Evolutionary conservation across 2,329 filamentous ascomycete species (phyloP).

Genomic region (Sporothrix sp.): DNA sequence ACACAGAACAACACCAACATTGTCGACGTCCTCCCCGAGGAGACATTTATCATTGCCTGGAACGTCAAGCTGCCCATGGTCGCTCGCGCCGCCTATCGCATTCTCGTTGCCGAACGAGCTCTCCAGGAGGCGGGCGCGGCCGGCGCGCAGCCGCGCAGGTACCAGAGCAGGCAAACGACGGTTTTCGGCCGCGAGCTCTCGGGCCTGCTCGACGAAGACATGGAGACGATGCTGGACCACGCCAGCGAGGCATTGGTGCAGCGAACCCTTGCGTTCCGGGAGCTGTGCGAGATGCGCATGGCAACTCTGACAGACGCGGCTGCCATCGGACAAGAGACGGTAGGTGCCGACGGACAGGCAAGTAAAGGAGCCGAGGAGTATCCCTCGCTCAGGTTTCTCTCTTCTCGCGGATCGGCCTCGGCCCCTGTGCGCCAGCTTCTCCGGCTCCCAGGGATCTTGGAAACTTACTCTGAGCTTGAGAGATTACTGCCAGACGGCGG

Average conservation of each 20-base stretch:
- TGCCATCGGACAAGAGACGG: no score
- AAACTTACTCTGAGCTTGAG: no score
- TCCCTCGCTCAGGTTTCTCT: no score
- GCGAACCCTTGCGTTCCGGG: slow-evolving; percentile 26
- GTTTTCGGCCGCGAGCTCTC: slow-evolving; percentile 36
- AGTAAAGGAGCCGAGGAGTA: no score
- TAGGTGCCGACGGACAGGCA: no score
- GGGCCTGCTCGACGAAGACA: slow-evolving; percentile 46
- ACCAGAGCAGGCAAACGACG: not conserved
- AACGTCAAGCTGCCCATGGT: slow-evolving; percentile 34
- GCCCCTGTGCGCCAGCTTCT: no score
- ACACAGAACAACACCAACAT: slow-evolving; percentile 45
- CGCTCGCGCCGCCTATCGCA: slow-evolving; percentile 42
- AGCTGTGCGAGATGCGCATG: no score
- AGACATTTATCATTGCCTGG: slow-evolving; percentile 47
- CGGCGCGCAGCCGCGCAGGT: slow-evolving; percentile 5
- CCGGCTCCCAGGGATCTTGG: no score
- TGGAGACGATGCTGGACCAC: slow-evolving; percentile 39
- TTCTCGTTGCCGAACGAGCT: slow-evolving; percentile 55
- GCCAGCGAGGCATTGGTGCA: slow-evolving; percentile 44
- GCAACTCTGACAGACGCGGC: no score
- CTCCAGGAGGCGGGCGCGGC: slow-evolving; percentile 30
- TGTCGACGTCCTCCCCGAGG: slow-evolving; percentile 54
- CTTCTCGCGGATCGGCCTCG: no score
- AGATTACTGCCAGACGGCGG: not conserved